A percentile compares a stretch with the other conserved stretches of the same genome.
phyloP scores from a whole-genome alignment of 2,329 filamentous ascomycete species.

The Aspergillus neoniger region DNA sequence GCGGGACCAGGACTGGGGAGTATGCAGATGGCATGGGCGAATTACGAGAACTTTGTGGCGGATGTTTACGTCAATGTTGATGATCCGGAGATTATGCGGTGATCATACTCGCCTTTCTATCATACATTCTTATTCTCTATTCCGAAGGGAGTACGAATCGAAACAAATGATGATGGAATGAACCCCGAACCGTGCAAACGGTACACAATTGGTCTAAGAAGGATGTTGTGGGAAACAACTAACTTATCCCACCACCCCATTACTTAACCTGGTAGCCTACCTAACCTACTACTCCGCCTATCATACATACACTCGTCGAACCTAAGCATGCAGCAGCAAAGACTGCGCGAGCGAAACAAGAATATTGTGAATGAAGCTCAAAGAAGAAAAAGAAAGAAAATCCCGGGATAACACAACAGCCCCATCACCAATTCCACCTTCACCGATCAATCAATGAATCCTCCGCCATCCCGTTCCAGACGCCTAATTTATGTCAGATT shows the following conservation, averaged over 20 bases:
- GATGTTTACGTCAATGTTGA: constrained; percentile 29
- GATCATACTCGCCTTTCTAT: background rate
- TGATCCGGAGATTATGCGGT: constrained; percentile 22
- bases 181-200: background rate
- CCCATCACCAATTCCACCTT: constrained; percentile 19
- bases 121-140: no score
- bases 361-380: background rate
- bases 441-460: background rate
- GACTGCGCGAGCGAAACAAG: background rate
- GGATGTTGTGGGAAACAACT: background rate
- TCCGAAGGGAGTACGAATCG: background rate
- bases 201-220: background rate
- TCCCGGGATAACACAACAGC: constrained; percentile 2
- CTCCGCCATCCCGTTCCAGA: constrained; percentile 18
- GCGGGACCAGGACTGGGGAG: constrained; percentile 8
- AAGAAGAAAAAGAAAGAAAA: background rate
- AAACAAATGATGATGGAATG: background rate
- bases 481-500: constrained; percentile 19
- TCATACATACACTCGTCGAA: constrained; percentile 15
- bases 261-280: background rate
- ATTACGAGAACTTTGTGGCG: constrained; percentile 32
- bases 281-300: constrained; percentile 1
- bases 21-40: constrained; percentile 27
- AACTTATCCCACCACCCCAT: background rate
- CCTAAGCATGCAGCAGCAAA: background rate